phyloP scores from a whole-genome alignment of 495 filamentous ascomycete species.

The Xylona heveae region DNA sequence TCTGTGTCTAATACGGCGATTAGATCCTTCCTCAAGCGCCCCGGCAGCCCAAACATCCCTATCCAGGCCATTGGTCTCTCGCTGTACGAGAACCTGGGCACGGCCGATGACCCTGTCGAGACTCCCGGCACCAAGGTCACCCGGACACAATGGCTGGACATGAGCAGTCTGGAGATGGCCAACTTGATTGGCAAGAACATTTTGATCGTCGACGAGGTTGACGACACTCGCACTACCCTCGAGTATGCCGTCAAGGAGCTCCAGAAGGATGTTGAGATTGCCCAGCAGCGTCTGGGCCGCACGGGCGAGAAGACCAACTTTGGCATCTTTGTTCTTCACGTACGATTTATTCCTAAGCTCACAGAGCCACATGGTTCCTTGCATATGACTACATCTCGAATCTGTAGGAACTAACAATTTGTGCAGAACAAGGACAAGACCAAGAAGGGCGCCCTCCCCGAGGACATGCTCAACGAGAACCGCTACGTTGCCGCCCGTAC shows the following conservation, averaged over 20 bases:
- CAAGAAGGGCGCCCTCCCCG: conserved; percentile 75
- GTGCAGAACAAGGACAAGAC: conserved; percentile 84
- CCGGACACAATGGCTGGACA: conserved; percentile 93
- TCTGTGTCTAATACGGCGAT: no score
- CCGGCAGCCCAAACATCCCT: conserved; percentile 80
- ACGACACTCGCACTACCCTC: conserved; percentile 91
- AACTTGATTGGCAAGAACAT: conserved; percentile 93
- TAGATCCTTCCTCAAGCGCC: conserved; percentile 86
- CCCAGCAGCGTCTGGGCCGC: conserved; percentile 45
- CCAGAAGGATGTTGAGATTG: conserved; percentile 82
- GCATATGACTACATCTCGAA: not conserved
- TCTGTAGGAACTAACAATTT: conserved; percentile 3
- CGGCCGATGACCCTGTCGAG: conserved; percentile 36
- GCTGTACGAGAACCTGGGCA: conserved; percentile 67
- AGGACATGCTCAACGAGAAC: conserved; percentile 52
- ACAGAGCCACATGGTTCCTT: not conserved
- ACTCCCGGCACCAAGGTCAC: conserved; percentile 79
- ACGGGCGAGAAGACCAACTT: conserved; percentile 62
- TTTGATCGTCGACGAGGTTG: conserved; percentile 95
- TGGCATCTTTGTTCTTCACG: conserved; percentile 85
- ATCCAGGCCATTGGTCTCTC: conserved; percentile 98
- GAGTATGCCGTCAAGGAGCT: conserved; percentile 94
- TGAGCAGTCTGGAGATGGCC: conserved; percentile 70
- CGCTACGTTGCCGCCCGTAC: conserved; percentile 76
- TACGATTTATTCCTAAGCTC: no score